Evolutionary conservation across 352 stramenopile genomes (phyloP).

Genomic region (Globisporangium radiosum): DNA sequence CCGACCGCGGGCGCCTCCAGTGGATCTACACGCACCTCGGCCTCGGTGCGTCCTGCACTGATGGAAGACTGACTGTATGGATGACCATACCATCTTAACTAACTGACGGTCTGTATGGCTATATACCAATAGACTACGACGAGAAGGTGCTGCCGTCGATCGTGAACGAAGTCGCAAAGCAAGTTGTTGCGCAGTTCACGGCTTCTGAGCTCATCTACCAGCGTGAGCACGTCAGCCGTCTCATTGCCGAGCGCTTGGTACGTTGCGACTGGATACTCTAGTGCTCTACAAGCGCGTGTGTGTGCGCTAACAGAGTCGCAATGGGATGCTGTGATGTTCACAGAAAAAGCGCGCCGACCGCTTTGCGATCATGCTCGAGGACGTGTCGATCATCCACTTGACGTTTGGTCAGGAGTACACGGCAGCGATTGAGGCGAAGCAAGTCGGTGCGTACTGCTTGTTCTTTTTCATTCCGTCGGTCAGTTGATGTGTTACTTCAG

Average conservation of each 20-base stretch:
- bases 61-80: background rate
- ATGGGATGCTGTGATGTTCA: constrained; percentile 3
- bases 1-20: constrained; percentile 89
- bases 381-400: constrained; percentile 99
- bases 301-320: background rate
- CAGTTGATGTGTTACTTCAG: no score
- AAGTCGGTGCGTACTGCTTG: constrained; percentile 77
- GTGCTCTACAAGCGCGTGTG: no score
- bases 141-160: constrained; percentile 97
- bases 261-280: constrained; percentile 3
- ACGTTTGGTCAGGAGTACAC: constrained; percentile 98
- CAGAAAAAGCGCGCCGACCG: constrained; percentile 81
- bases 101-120: background rate
- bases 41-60: constrained; percentile 39
- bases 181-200: constrained; percentile 99
- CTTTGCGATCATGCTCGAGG: constrained; percentile 94
- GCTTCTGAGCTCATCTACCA: constrained; percentile 98
- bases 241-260: constrained; percentile 93
- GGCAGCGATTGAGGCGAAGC: constrained; percentile 98
- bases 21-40: constrained; percentile 97
- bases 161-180: constrained; percentile 99
- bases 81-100: background rate
- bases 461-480: background rate
- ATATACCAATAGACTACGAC: constrained; percentile 89
- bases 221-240: constrained; percentile 94